Base-by-base conservation (phyloP, 2,329 filamentous ascomycete genomes). In the Cladorrhinum sp. region DNA sequence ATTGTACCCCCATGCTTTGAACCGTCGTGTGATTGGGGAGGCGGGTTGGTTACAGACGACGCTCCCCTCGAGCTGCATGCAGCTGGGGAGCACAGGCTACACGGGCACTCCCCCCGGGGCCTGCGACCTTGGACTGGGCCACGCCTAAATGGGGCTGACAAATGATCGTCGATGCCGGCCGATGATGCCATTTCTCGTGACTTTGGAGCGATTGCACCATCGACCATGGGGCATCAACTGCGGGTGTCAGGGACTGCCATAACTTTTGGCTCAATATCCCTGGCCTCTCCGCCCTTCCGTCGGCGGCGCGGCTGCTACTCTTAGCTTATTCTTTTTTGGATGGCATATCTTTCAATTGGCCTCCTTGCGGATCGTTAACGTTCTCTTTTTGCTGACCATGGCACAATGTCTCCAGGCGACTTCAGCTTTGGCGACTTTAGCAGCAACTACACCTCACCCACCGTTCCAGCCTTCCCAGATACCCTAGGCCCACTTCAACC, bases 141-240 rank as follows among this genome's bases (percentile, higher is more conserved):
- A 45, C 64, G 65, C 64, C 64, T 64, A 69, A 66, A 69, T 71
- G 72, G 67, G 64, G 72, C 74, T 75, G 74, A 75, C 76, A 77
- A 80, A 78, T 79, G 72, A 66, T 65, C 64, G 65, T 71, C 67
- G 68, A 41, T 66, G 55, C 61, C 58, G 71, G 67, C 4, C 73
- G 77, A 85, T 85, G 81, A 79, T 81, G 83, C 81, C 79, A 86
- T 85, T 81, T 73, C 82, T 77, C 82, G 82, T 85, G 83, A 85
- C 68, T 61, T 64, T n/a, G 58, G 62, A 55, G 29, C 20, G 57
- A 69, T 69, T 68, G 67, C 67, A 67, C 67, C 66, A 69, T 69
- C 67, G 67, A 58, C 62, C 58, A 65, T 67, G 67, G 62, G 50
- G 55, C 66, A 66, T 67, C 64, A 59, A 68, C 65, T 66, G 62